Percentiles rank a stretch among this genome's conserved stretches.
These are phyloP conservation scores for Phytopythium sindhum DNA, from an alignment of 352 stramenopile genomes.

Conservation along the genomic window DNA sequence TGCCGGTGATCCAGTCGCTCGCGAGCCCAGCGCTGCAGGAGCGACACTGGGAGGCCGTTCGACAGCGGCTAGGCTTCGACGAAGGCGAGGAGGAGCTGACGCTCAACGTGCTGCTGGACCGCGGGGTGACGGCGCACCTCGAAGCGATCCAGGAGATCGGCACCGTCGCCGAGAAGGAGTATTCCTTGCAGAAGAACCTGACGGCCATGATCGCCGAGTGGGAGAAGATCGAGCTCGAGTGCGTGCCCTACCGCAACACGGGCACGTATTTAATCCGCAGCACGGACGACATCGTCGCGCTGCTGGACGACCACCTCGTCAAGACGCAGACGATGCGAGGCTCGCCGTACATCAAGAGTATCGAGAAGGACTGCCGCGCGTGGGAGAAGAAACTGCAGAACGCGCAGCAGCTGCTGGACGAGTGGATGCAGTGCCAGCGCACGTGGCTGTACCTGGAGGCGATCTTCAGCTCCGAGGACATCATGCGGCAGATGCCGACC, in stretches of 20 bases:
- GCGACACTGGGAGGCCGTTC: slow-evolving; percentile 90
- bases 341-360: slow-evolving; percentile 93
- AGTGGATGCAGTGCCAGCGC: slow-evolving; percentile 92
- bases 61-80: slow-evolving; percentile 87
- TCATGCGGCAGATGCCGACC: slow-evolving; percentile 94
- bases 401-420: slow-evolving; percentile 90
- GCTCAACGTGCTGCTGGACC: slow-evolving; percentile 74
- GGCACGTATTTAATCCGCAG: slow-evolving; percentile 88
- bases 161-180: slow-evolving; percentile 94
- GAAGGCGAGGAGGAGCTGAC: slow-evolving; percentile 86
- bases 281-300: slow-evolving; percentile 88
- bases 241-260: slow-evolving; percentile 90
- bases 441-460: slow-evolving; percentile 96
- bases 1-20: slow-evolving; percentile 91
- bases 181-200: slow-evolving; percentile 91
- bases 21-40: slow-evolving; percentile 91
- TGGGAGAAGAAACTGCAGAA: slow-evolving; percentile 91
- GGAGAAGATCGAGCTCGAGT: slow-evolving; percentile 92
- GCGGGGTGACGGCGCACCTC: slow-evolving; percentile 83
- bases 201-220: slow-evolving; percentile 94
- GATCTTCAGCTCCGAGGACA: slow-evolving; percentile 95
- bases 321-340: slow-evolving; percentile 95
- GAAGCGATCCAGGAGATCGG: slow-evolving; percentile 89
- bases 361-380: slow-evolving; percentile 89
- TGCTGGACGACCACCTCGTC: slow-evolving; percentile 93